A percentile compares a stretch with the other conserved stretches of the same genome.
Evolutionary conservation across 495 filamentous ascomycete species (phyloP).

Genomic region (Penicillium manginii): DNA sequence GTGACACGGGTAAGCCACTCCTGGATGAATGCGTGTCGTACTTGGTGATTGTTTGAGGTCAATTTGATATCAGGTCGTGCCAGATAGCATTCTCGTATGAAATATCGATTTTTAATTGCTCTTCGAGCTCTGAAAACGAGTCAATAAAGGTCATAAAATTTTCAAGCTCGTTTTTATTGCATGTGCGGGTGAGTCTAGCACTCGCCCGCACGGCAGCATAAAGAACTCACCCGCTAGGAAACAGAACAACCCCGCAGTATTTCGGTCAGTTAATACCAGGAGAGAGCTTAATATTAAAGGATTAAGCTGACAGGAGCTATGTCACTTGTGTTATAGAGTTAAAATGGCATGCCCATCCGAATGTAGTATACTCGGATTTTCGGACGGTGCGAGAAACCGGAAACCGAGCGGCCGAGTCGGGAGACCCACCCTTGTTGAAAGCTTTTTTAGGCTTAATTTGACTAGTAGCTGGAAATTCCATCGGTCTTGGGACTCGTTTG

Average conservation of each 20-base stretch:
- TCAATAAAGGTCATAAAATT: background rate
- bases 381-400: background rate
- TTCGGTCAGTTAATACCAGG: background rate
- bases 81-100: background rate
- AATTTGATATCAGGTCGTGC: background rate
- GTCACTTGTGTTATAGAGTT: background rate
- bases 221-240: slow-evolving; percentile 5
- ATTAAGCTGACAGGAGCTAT: background rate
- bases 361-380: slow-evolving; percentile 3
- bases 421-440: background rate
- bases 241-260: background rate
- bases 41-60: background rate
- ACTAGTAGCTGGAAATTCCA: background rate
- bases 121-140: background rate
- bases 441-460: background rate
- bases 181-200: background rate
- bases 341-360: background rate
- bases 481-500: background rate
- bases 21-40: background rate
- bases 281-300: background rate
- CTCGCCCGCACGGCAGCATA: background rate
- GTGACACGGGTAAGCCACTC: background rate
- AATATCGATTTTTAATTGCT: background rate
- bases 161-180: slow-evolving; percentile 1
- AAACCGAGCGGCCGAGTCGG: background rate